These are phyloP conservation scores for Tetracentron sinense DNA, from an alignment of 164 flowering plant species.

Conservation along the genomic window DNA sequence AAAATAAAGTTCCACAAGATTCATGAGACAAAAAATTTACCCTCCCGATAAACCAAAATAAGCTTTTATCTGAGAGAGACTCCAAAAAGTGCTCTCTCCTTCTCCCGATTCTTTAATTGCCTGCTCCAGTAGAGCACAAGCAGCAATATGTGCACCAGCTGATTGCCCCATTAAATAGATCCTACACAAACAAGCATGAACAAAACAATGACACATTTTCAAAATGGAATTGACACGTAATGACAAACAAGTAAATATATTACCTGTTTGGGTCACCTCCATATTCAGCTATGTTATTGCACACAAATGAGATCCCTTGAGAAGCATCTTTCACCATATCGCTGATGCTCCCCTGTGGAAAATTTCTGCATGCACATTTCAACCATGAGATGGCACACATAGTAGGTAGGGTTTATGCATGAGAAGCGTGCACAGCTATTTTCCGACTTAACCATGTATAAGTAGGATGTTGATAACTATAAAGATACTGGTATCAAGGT, in stretches of 20 bases:
- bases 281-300: constrained; percentile 78
- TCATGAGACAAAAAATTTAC: constrained; percentile 31
- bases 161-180: constrained; percentile 94
- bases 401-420: neutral
- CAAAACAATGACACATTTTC: neutral
- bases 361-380: constrained; percentile 58
- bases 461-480: neutral
- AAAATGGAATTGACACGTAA: neutral
- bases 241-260: neutral
- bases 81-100: constrained; percentile 59
- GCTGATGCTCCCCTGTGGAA: constrained; percentile 91
- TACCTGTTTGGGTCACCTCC: constrained; percentile 98
- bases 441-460: neutral
- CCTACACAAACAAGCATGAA: constrained; percentile 31
- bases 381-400: constrained; percentile 6
- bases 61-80: constrained; percentile 79
- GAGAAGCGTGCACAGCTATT: neutral
- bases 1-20: neutral
- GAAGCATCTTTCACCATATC: constrained; percentile 92
- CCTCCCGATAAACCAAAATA: constrained; percentile 98
- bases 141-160: constrained; percentile 97
- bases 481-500: neutral
- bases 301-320: constrained; percentile 82
- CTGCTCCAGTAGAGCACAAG: constrained; percentile 81
- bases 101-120: constrained; percentile 66